A percentile compares a stretch with the other conserved stretches of the same genome.
phyloP scores from a whole-genome alignment of 345 rosid genomes.

The Acer campestre region DNA sequence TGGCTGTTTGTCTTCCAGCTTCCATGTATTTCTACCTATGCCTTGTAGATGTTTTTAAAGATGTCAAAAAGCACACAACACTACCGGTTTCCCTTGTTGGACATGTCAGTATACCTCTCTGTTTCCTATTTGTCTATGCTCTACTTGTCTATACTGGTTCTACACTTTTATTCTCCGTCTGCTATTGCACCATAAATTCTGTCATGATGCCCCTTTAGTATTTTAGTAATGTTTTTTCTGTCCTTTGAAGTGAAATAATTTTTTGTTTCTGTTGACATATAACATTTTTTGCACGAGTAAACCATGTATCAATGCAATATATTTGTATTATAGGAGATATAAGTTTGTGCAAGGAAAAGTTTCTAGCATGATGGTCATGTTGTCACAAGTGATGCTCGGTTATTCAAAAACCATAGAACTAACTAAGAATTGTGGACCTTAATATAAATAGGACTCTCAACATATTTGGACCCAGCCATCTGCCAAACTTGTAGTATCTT shows the following conservation, averaged over 20 bases:
- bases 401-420: neutral
- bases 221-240: too few relatives aligned
- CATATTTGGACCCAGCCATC: neutral
- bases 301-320: neutral
- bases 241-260: too few relatives aligned
- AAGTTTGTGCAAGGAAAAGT: neutral
- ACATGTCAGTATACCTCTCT: constrained; percentile 56
- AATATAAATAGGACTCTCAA: neutral
- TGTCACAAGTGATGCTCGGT: neutral
- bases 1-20: constrained; percentile 20
- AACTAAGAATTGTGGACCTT: neutral
- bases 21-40: constrained; percentile 92
- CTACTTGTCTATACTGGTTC: too few relatives aligned
- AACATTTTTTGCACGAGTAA: neutral
- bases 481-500: neutral
- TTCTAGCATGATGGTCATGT: neutral
- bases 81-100: too few relatives aligned
- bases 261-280: neutral
- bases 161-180: neutral
- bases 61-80: too few relatives aligned
- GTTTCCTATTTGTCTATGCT: neutral
- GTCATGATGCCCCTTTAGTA: too few relatives aligned
- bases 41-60: constrained; percentile 58
- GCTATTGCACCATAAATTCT: neutral
- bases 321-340: neutral